Percentiles rank a stretch among this genome's conserved stretches.
phyloP scores from a whole-genome alignment of 805 yeast genomes.

The Danielia reshetovae region DNA sequence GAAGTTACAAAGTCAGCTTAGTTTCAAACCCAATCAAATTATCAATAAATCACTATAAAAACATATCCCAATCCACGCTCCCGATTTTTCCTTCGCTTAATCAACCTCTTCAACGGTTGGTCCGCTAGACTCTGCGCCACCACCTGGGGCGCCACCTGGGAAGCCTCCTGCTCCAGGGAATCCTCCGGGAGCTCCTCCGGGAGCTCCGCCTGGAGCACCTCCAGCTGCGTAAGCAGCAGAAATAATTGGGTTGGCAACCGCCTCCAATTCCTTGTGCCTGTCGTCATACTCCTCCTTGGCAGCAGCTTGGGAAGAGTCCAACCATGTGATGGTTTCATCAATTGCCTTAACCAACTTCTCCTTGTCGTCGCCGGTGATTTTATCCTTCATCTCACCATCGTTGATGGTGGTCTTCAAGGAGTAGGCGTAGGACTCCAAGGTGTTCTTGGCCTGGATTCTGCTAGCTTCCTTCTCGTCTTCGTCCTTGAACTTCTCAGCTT shows the following conservation, averaged over 20 bases:
- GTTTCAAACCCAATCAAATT: too few relatives aligned
- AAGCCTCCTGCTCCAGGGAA: conserved; percentile 12
- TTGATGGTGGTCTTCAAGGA: conserved; percentile 67
- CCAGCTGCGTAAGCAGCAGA: conserved; percentile 30
- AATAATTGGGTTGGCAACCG: conserved; percentile 38
- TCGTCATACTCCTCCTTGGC: conserved; percentile 39
- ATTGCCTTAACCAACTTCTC: conserved; percentile 10
- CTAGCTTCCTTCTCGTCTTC: conserved; percentile 82
- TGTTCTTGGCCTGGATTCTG: conserved; percentile 85
- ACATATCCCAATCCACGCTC: background rate
- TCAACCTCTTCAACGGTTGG: conserved; percentile 16
- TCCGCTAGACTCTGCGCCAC: conserved; percentile 13
- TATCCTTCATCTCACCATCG: conserved; percentile 24
- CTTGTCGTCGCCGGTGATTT: conserved; percentile 9
- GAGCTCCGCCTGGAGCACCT: conserved; percentile 22
- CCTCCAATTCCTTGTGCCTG: conserved; percentile 38
- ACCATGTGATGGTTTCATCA: conserved; percentile 24
- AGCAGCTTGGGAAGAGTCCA: conserved; percentile 37
- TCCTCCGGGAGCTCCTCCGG: conserved; percentile 20
- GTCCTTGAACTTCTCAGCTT: conserved; percentile 91
- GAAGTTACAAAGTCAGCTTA: conserved; percentile 9
- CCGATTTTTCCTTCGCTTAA: conserved; percentile 8
- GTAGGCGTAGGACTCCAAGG: conserved; percentile 84
- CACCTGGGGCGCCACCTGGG: conserved; percentile 17
- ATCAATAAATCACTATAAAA: too few relatives aligned